Evolutionary conservation across 768 basidiomycete species (phyloP).

Genomic region (Lentinus brumalis): DNA sequence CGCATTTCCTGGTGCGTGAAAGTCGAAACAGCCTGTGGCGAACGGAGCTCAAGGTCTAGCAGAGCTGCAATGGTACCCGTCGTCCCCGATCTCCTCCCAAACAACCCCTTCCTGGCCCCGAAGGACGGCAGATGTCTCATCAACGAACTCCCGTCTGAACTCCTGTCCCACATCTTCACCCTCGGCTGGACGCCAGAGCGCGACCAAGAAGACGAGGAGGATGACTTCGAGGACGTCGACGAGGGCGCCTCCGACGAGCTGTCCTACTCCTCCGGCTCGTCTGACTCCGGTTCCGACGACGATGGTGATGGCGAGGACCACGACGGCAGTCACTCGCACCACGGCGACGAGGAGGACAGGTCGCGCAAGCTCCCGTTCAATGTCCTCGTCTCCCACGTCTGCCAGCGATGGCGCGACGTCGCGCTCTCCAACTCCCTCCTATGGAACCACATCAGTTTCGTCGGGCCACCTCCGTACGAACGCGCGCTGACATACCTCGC

Average conservation of each 20-base stretch:
- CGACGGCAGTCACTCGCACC: background rate
- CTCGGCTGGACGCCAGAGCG: slow-evolving; percentile 6
- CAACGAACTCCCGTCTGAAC: slow-evolving; percentile 57
- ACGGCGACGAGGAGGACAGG: slow-evolving; percentile 18
- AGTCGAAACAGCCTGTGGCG: background rate
- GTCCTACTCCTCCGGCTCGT: background rate
- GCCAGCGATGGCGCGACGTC: slow-evolving; percentile 56
- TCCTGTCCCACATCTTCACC: slow-evolving; percentile 48
- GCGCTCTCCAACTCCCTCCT: slow-evolving; percentile 54
- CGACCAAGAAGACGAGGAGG: slow-evolving; percentile 31
- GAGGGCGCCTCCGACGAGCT: slow-evolving; percentile 25
- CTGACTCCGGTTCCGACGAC: slow-evolving; percentile 3
- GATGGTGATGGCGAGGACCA: slow-evolving; percentile 2
- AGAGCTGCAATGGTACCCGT: background rate
- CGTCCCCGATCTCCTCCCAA: background rate
- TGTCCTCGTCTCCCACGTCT: slow-evolving; percentile 62
- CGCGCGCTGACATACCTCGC: slow-evolving; percentile 47
- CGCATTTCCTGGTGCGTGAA: background rate
- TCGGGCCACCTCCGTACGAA: slow-evolving; percentile 44
- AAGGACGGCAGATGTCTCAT: slow-evolving; percentile 32
- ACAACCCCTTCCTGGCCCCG: slow-evolving; percentile 18
- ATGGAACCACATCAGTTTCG: slow-evolving; percentile 52
- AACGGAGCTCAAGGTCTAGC: background rate
- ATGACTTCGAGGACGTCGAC: slow-evolving; percentile 37
- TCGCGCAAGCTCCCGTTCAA: slow-evolving; percentile 41